phyloP scores from a whole-genome alignment of 1,139 yeast genomes.

The Citeromyces siamensis region DNA sequence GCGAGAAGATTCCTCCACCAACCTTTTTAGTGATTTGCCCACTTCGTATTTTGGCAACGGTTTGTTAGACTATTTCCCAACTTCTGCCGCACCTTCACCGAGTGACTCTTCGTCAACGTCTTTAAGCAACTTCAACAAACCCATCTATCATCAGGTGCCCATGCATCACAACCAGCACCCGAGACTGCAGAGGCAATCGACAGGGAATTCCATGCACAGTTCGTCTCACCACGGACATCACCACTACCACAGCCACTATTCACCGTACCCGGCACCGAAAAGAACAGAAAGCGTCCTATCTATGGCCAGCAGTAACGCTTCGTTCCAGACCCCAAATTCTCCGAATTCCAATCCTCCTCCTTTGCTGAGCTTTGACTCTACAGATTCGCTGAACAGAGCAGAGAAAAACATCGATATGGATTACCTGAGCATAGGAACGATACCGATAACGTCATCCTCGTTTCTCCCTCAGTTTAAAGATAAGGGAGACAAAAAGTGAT shows the following conservation, averaged over 20 bases:
- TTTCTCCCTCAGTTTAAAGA: slow-evolving; percentile 3
- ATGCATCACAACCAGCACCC: too few species aligned
- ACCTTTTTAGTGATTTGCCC: slow-evolving; percentile 18
- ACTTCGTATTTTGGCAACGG: slow-evolving; percentile 25
- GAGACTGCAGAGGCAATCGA: slow-evolving; percentile 2
- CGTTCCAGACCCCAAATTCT: slow-evolving; percentile 9
- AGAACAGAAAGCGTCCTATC: slow-evolving; percentile 18
- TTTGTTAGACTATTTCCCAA: slow-evolving; percentile 34
- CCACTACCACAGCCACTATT: slow-evolving; percentile 12
- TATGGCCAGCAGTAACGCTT: slow-evolving; percentile 11
- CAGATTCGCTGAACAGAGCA: slow-evolving; percentile 11
- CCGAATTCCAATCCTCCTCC: slow-evolving; percentile 11
- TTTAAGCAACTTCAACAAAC: background rate
- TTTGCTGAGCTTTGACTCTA: slow-evolving; percentile 12
- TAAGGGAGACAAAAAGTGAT: slow-evolving; percentile 3
- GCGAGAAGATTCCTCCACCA: slow-evolving; percentile 1
- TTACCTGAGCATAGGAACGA: slow-evolving; percentile 2
- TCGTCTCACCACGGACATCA: slow-evolving; percentile 6
- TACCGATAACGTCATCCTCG: slow-evolving; percentile 4
- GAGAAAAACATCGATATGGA: slow-evolving; percentile 3
- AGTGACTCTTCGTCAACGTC: slow-evolving; percentile 3
- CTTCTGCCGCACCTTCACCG: slow-evolving; percentile 19
- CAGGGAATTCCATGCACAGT: slow-evolving; percentile 6
- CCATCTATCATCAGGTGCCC: slow-evolving; percentile 1
- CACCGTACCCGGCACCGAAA: slow-evolving; percentile 17